These are phyloP conservation scores for Ogataea dorogensis DNA, from an alignment of 805 yeast genomes.

Conservation along the genomic window DNA sequence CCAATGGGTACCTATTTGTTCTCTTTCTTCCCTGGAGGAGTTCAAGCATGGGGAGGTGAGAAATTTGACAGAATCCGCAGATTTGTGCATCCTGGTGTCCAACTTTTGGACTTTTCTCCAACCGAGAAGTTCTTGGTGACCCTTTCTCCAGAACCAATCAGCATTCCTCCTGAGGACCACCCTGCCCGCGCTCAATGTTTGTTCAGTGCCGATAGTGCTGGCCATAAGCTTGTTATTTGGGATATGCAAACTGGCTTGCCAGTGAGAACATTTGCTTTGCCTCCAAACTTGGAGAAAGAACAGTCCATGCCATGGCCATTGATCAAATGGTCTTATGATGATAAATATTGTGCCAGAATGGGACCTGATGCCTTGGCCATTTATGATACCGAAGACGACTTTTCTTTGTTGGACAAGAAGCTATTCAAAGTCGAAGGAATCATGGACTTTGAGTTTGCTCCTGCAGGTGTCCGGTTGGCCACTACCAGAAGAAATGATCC, in stretches of 20 bases:
- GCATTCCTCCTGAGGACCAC: conserved; percentile 61
- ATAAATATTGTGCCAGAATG: conserved; percentile 90
- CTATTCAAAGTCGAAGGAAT: conserved; percentile 79
- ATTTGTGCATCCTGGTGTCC: conserved; percentile 85
- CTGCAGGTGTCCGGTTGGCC: conserved; percentile 72
- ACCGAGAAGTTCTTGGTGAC: conserved; percentile 88
- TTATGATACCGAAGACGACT: conserved; percentile 70
- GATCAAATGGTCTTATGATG: conserved; percentile 93
- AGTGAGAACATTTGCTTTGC: conserved; percentile 86
- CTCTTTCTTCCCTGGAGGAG: conserved; percentile 91
- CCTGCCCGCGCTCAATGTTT: conserved; percentile 71
- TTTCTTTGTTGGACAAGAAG: conserved; percentile 84
- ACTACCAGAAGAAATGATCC: conserved; percentile 49
- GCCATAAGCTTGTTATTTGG: conserved; percentile 94
- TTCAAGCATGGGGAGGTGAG: conserved; percentile 94
- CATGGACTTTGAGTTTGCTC: conserved; percentile 92
- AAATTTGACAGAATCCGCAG: conserved; percentile 69
- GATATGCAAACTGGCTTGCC: conserved; percentile 80
- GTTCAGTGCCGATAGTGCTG: conserved; percentile 82
- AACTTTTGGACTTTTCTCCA: conserved; percentile 89
- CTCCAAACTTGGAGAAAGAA: conserved; percentile 64
- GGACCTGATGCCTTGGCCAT: conserved; percentile 91
- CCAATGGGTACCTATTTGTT: conserved; percentile 89
- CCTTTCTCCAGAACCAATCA: conserved; percentile 81
- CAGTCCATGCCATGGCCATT: conserved; percentile 90